Conservation (phyloP, 371 early-diverging fungal genomes). For the Lichtheimia hyalospora region DNA sequence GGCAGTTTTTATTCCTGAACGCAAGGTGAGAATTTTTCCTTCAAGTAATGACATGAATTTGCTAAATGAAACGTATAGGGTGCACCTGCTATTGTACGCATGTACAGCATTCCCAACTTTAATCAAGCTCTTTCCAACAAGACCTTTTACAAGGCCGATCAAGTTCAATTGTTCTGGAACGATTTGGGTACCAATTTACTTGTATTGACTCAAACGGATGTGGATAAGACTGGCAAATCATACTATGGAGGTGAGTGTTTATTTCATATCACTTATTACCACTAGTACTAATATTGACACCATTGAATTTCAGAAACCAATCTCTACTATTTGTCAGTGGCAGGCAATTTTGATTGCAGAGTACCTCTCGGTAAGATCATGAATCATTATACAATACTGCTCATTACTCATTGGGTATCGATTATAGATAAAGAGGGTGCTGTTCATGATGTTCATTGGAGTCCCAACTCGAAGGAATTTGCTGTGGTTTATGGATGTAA, state of each 20-base stretch:
- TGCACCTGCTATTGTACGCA: conserved; percentile 78
- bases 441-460: conserved; percentile 95
- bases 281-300: neutral
- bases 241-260: conserved; percentile 80
- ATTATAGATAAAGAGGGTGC: conserved; percentile 84
- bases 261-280: no score
- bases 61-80: conserved; percentile 36
- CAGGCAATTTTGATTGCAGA: conserved; percentile 92
- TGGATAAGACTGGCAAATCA: conserved; percentile 91
- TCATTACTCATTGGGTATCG: neutral
- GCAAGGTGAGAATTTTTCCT: conserved; percentile 44
- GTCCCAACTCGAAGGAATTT: conserved; percentile 93
- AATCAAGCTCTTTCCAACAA: conserved; percentile 79
- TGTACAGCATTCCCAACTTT: conserved; percentile 80
- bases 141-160: conserved; percentile 94
- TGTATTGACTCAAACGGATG: conserved; percentile 91
- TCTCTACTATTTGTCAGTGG: conserved; percentile 87
- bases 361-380: conserved; percentile 65
- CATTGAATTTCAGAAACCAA: conserved; percentile 63
- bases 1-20: conserved; percentile 88
- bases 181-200: conserved; percentile 87
- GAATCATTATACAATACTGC: neutral
- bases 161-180: conserved; percentile 92
- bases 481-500: conserved; percentile 89
- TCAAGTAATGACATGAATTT: neutral